phyloP scores from a whole-genome alignment of 257 asterid genomes.

The Coffea eugenioides region DNA sequence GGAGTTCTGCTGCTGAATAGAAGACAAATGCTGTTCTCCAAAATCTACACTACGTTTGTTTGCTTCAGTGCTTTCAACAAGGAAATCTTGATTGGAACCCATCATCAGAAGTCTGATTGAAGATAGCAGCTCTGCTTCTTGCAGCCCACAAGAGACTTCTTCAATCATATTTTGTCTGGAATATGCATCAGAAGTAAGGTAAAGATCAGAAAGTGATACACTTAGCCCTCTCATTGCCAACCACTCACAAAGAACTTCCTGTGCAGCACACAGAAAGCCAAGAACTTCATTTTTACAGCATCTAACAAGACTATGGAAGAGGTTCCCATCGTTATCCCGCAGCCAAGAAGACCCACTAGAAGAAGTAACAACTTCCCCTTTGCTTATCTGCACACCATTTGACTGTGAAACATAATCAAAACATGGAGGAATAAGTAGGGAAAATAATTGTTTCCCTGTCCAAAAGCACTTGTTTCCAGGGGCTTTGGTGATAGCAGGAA shows the following conservation, averaged over 20 bases:
- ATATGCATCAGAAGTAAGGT: constrained; percentile 55
- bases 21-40: constrained; percentile 29
- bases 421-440: constrained; percentile 64
- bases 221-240: constrained; percentile 71
- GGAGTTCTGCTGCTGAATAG: constrained; percentile 50
- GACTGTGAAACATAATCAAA: constrained; percentile 48
- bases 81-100: constrained; percentile 48
- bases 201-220: constrained; percentile 82
- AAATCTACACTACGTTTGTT: constrained; percentile 27
- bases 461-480: constrained; percentile 36
- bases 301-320: constrained; percentile 54
- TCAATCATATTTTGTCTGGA: constrained; percentile 57
- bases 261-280: constrained; percentile 52
- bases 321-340: constrained; percentile 55
- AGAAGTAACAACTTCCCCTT: constrained; percentile 66
- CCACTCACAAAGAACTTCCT: constrained; percentile 90
- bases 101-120: constrained; percentile 54
- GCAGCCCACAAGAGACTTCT: constrained; percentile 70
- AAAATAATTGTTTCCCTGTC: constrained; percentile 86
- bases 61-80: constrained; percentile 48
- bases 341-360: constrained; percentile 74
- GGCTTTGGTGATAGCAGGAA: constrained; percentile 52
- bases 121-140: constrained; percentile 72
- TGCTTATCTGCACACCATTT: constrained; percentile 48
- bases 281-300: constrained; percentile 46